Conservation (phyloP, 441 rosid genomes). For the Codiaeum variegatum region DNA sequence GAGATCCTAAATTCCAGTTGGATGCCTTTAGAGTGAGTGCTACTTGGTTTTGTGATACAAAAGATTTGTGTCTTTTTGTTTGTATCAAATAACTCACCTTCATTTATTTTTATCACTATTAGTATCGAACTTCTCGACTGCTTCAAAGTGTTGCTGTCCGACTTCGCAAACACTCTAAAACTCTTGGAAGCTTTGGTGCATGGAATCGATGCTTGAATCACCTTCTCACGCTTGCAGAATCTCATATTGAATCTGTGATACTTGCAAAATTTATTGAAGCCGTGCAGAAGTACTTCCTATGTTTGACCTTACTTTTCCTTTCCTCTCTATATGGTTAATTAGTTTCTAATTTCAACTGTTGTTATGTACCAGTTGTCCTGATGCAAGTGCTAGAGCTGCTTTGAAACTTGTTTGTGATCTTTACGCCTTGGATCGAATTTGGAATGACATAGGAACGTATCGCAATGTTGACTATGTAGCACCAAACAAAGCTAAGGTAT, state of each 20-base stretch:
- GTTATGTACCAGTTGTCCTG: conserved; percentile 62
- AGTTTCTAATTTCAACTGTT: conserved; percentile 20
- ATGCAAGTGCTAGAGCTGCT: conserved; percentile 60
- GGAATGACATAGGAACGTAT: conserved; percentile 85
- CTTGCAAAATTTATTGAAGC: conserved; percentile 90
- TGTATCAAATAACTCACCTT: background rate
- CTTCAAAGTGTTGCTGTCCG: conserved; percentile 83
- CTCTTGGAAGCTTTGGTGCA: conserved; percentile 84
- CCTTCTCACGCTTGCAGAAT: conserved; percentile 92
- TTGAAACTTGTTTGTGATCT: conserved; percentile 91
- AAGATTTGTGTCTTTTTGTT: background rate
- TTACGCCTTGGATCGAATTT: conserved; percentile 85
- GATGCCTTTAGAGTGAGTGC: conserved; percentile 91
- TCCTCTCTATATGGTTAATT: background rate
- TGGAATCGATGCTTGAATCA: conserved; percentile 99
- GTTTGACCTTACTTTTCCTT: background rate
- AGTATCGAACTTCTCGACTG: conserved; percentile 94
- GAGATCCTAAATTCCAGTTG: conserved; percentile 89
- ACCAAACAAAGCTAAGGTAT: conserved; percentile 98
- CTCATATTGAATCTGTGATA: conserved; percentile 90
- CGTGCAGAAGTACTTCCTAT: conserved; percentile 62
- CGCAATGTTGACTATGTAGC: conserved; percentile 83
- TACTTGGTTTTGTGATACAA: conserved; percentile 9
- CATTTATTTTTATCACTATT: background rate
- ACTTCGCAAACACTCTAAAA: conserved; percentile 72